Evolutionary conservation across 192 early-diverging fungal species (phyloP), one percentile per base, ranked within the genome.

Genomic region (Mortierella claussenii): DNA sequence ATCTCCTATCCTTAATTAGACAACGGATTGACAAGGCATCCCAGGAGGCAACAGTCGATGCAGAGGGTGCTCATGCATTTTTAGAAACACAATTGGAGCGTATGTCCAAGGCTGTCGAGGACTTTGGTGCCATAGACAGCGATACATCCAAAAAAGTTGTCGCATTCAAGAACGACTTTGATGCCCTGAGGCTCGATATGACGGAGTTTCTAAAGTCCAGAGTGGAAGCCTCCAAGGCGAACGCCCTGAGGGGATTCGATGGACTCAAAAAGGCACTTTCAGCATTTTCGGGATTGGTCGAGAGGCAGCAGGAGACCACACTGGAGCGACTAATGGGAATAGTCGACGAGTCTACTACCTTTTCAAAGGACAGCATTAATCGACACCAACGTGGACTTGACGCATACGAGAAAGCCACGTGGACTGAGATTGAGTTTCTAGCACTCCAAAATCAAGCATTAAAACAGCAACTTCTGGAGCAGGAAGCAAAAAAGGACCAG

Each of bases 91-190:
- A 60, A 32, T 36, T 52, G 18, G 55, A 28, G 34, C 58, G 59
- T 1, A 63, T 79, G 33, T 31, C 33, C 34, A 48, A 68, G 15
- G 50, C 78, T 24, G 23, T 53, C 2, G 23, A 44, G 32, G 37
- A 34, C 17, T 65, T 67, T 18, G 12, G 21, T 45, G 28, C 21
- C 28, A 23, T 71, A 45, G 42, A 70, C 8, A 33, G 52, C 33
- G 49, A 36, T 10, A 55, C 60, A n/a, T 55, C 60, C 1, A 45
- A 57, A 20, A 51, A 74, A 6, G 53, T 67, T 1, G 26, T 8
- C 8, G 26, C 30, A 13, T 64, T 87, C 43, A 56, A 57, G 40
- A 21, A 21, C 13, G 68, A 79, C 18, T 60, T 84, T 21, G 78
- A 69, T 20, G 33, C 48, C 15, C 27, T 83, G 20, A 49, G 54